These are phyloP conservation scores for Blastobotrys persicus DNA, from an alignment of 1,139 yeast species.

Conservation along the genomic window DNA sequence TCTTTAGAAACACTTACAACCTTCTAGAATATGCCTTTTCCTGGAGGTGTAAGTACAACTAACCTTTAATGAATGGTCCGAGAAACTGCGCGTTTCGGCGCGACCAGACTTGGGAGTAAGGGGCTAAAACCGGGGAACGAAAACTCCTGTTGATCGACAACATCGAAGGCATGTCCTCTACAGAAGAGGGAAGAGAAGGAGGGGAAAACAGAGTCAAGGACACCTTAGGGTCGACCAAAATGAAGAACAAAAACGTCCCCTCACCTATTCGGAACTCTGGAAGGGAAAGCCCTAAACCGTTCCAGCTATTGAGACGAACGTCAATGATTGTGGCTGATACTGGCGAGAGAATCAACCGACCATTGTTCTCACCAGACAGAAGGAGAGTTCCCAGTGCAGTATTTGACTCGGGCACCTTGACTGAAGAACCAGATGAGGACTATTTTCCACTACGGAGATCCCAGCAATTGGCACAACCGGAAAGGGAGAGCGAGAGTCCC, in stretches of 20 bases:
- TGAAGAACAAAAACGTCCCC: background rate
- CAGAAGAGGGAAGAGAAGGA: background rate
- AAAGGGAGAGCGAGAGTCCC: background rate
- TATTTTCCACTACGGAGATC: slow-evolving; percentile 3
- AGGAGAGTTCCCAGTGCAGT: background rate
- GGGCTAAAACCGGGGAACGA: background rate
- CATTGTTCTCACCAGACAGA: slow-evolving; percentile 4
- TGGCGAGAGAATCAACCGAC: slow-evolving; percentile 32
- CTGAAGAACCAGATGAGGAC: background rate
- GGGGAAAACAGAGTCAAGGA: background rate
- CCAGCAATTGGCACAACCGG: background rate
- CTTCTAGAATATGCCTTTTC: no score
- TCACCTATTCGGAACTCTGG: background rate
- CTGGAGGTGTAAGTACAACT: no score
- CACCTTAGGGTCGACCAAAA: background rate
- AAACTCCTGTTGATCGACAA: background rate
- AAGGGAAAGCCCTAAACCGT: slow-evolving; percentile 15
- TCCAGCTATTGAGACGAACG: slow-evolving; percentile 32
- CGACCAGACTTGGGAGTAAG: background rate
- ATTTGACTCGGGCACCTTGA: background rate
- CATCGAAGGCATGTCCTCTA: background rate
- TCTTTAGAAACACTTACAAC: no score
- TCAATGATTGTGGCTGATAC: slow-evolving; percentile 39
- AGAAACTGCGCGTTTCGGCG: background rate
- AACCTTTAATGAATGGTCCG: no score